Base-by-base conservation (phyloP, 2,329 filamentous ascomycete species). In the Talaromyces islandicus region DNA sequence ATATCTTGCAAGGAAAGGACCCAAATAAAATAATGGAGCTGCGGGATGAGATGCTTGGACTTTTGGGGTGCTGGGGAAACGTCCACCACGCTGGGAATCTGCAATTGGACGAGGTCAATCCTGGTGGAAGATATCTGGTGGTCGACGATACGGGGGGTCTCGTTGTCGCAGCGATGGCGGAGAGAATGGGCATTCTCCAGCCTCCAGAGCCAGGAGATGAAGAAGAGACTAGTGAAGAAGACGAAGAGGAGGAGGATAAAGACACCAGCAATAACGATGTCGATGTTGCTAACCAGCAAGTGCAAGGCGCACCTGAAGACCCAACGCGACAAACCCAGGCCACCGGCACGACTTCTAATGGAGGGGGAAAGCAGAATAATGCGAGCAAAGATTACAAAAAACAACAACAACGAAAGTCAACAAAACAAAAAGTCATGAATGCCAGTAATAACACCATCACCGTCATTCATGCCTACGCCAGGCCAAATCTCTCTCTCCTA, bases 41-140 rank as follows among this genome's bases (percentile, higher is more conserved):
- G 74, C 82, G 92, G 58, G 88, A 94, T 64, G 94, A 99, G 74
- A 84, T 88, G 70, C 77, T 96, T 54, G 92, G 86, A 0, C 76
- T 99, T 59, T 79, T 96, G 14, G 89, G 88, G 7, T 94, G 91
- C 71, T 97, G 92, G 90, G 90, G 88, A 0, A 96, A 99, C 72
- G 87, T 95, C 1, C 91, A 95, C 73, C 91, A 87, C 65, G 82
- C 81, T n/a, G 83, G 76, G n/a, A 71, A 76, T 9, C 63, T 66
- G 21, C 53, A 64, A 14, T 53, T 70, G 24, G 66, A 73, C 30
- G 59, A 65, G 2, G 30, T 70, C 4, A 71, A 70, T 46, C 68
- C 78, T 67, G 81, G 82, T 57, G 85, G 86, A 4, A 80, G 91
- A 56, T 96, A 91, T 85, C 79, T 96, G 2, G 86, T 92, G 0